Base-by-base conservation (phyloP, 768 basidiomycete genomes). In the Phallus indusiatus region DNA sequence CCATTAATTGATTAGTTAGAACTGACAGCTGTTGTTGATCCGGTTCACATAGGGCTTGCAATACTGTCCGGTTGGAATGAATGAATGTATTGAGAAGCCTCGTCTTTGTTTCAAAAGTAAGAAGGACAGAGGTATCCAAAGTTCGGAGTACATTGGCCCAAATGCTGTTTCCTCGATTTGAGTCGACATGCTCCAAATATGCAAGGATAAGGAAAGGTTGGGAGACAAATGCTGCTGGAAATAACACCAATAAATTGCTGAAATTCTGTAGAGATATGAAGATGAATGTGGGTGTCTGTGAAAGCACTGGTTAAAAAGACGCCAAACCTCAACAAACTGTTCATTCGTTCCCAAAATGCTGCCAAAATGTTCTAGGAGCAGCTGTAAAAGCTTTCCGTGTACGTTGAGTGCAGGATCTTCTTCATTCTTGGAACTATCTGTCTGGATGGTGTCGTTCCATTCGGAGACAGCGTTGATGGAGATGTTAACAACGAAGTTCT, bases 341-440 rank as follows among this genome's bases (percentile, higher is more conserved):
- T 37, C 62, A 46, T 83, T 75, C 1, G 69, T 60, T 59, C 85
- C 84, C 14, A 88, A 64, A 0, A 72, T 69, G 7, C 74, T 68
- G 1, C 79, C 79, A 61, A 88, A 86, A 5, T 75, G 71, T 10
- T 76, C 72, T 47, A 88, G 64, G 35, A 85, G 68, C 42, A 70
- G 71, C 14, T 77, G 71, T 28, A 83, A 67, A 24, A 67, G 21
- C 18, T 42, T 52, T 18, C 28, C 16, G 8, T 59, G 12, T 20
- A 11, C n/a, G 9, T 42, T n/a, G 9, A n/a, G 2, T n/a, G 4
- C 12, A 42, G 42, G 9, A n/a, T 14, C 42, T 42, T 42, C 42
- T 42, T 10, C 9, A 11, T 42, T 42, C 14, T 4, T n/a, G 12
- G 42, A 42, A 42, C 9, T 11, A 12, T 42, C 42, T 42, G 4